phyloP scores from a whole-genome alignment of 306 rosid genomes.

The Cucumis cinereus region DNA sequence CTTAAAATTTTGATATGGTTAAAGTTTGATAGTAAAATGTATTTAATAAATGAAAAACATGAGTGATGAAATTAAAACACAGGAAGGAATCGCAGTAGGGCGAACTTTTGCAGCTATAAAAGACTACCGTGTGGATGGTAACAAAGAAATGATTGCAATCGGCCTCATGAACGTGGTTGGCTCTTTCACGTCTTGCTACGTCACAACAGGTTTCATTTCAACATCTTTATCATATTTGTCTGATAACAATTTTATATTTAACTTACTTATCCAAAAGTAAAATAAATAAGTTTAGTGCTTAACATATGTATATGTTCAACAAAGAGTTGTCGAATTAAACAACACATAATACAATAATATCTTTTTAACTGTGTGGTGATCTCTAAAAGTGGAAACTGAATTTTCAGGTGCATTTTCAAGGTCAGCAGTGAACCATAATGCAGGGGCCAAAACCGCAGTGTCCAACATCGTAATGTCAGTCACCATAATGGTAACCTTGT shows the following conservation, averaged over 20 bases:
- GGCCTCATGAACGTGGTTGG: conserved; percentile 92
- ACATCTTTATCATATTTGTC: no score
- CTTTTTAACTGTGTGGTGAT: no score
- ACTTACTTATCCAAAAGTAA: no score
- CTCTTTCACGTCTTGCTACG: conserved; percentile 82
- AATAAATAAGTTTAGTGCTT: no score
- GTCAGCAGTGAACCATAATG: conserved; percentile 88
- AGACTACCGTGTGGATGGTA: conserved; percentile 84
- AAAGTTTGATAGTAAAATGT: no score
- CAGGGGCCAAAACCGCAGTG: conserved; percentile 79
- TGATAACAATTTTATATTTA: no score
- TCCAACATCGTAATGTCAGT: conserved; percentile 87
- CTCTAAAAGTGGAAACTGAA: no score
- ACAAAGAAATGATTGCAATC: conserved; percentile 97
- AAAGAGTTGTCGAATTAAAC: no score
- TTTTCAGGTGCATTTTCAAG: conserved; percentile 59
- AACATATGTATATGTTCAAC: no score
- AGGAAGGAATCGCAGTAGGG: conserved; percentile 99
- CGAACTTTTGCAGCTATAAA: conserved; percentile 82
- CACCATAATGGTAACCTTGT: conserved; percentile 86
- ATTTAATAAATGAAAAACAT: background rate
- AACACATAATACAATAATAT: no score
- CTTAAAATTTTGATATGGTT: no score
- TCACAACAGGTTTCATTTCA: conserved; percentile 55
- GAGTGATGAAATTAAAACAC: background rate